phyloP scores from a whole-genome alignment of 176 grass and related monocot genomes.

The Triticum urartu region DNA sequence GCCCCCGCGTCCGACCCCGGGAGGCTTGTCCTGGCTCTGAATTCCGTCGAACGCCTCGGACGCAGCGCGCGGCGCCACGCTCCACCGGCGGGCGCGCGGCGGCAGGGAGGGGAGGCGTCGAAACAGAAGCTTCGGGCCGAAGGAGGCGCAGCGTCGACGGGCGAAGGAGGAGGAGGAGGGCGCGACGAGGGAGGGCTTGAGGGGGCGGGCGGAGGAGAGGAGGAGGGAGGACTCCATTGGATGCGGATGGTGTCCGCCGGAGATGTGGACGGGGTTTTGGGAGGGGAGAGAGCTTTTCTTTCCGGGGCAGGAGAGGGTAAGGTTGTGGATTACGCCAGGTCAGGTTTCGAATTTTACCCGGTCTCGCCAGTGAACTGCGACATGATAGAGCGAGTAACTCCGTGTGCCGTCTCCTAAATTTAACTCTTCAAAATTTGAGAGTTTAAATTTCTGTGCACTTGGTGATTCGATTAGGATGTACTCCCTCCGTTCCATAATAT shows the following conservation, averaged over 20 bases:
- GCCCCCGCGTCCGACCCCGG: constrained; percentile 31
- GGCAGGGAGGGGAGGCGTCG: constrained; percentile 20
- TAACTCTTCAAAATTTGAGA: too few relatives aligned
- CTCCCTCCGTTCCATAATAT: too few relatives aligned
- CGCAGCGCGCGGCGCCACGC: constrained; percentile 36
- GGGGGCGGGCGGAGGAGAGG: constrained; percentile 44
- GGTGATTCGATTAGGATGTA: too few relatives aligned
- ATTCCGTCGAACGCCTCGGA: constrained; percentile 38
- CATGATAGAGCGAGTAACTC: too few relatives aligned
- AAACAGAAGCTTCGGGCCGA: not conserved
- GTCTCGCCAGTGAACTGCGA: not conserved
- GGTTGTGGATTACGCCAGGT: constrained; percentile 7
- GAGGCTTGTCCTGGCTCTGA: constrained; percentile 23
- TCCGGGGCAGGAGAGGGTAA: not conserved
- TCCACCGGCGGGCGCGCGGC: not conserved
- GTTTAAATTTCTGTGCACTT: too few relatives aligned
- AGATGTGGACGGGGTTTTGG: constrained; percentile 17
- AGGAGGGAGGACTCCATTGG: constrained; percentile 76
- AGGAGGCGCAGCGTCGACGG: constrained; percentile 13
- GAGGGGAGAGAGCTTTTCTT: not conserved
- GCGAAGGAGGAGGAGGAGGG: constrained; percentile 14
- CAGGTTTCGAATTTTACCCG: not conserved
- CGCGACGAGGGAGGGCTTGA: constrained; percentile 23
- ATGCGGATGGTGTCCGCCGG: constrained; percentile 10
- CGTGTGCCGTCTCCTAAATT: too few relatives aligned